phyloP scores from a whole-genome alignment of 768 basidiomycete genomes.

The Arthromyces matolae region DNA sequence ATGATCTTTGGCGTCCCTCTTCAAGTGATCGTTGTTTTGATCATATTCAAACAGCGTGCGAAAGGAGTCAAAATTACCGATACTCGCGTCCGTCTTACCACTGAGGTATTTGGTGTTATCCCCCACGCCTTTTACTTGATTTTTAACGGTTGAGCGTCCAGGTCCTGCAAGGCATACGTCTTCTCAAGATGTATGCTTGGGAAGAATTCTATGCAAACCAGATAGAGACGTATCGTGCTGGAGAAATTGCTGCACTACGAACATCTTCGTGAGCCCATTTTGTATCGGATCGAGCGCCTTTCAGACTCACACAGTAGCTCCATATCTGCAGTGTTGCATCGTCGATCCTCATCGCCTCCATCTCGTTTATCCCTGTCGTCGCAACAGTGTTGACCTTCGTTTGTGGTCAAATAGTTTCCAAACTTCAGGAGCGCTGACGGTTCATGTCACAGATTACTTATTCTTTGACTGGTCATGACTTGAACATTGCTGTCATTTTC shows the following conservation, averaged over 20 bases:
- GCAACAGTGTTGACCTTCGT: slow-evolving; percentile 52
- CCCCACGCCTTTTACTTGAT: not conserved
- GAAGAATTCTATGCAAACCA: slow-evolving; percentile 46
- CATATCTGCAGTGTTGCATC: slow-evolving; percentile 28
- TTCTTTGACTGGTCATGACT: slow-evolving; percentile 48
- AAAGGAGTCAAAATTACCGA: slow-evolving; percentile 67
- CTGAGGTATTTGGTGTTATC: slow-evolving; percentile 39
- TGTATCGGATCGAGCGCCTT: too few relatives aligned
- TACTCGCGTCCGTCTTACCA: slow-evolving; percentile 57
- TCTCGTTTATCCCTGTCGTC: slow-evolving; percentile 49
- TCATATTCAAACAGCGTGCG: slow-evolving; percentile 50
- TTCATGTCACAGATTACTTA: slow-evolving; percentile 51
- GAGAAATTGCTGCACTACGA: slow-evolving; percentile 38
- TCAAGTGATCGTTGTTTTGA: slow-evolving; percentile 47
- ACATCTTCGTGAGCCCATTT: slow-evolving; percentile 32
- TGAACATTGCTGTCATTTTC: slow-evolving; percentile 55
- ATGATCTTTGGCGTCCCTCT: slow-evolving; percentile 57
- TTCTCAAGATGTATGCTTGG: slow-evolving; percentile 65
- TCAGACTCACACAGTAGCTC: too few relatives aligned
- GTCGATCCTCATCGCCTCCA: slow-evolving; percentile 38
- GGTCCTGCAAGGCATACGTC: slow-evolving; percentile 63
- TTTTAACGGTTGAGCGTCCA: slow-evolving; percentile 14
- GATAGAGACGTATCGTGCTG: slow-evolving; percentile 35
- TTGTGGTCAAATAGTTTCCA: slow-evolving; percentile 15
- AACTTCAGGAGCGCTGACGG: not conserved